Evolutionary conservation across 148 eudicot species (phyloP).

Genomic region (Polygonum maritimum): DNA sequence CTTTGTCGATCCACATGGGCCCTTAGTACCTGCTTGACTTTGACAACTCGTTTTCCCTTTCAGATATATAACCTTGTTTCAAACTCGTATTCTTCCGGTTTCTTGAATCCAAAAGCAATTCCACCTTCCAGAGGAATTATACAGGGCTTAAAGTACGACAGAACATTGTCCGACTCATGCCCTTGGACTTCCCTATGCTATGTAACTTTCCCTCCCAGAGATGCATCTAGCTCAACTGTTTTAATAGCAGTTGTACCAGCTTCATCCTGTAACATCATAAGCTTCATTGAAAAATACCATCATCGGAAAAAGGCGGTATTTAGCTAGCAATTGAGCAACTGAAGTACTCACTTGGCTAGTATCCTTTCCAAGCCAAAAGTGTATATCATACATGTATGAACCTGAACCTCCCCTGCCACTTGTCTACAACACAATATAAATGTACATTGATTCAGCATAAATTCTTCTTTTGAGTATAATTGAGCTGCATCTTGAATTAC

Average conservation of each 20-base stretch:
- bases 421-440: conserved; percentile 48
- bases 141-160: conserved; percentile 94
- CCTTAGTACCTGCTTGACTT: conserved; percentile 71
- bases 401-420: conserved; percentile 90
- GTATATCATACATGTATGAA: conserved; percentile 70
- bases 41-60: conserved; percentile 84
- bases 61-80: conserved; percentile 82
- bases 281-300: conserved; percentile 20
- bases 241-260: conserved; percentile 96
- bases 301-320: neutral
- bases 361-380: conserved; percentile 99
- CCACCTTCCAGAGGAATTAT: conserved; percentile 95
- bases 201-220: conserved; percentile 92
- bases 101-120: conserved; percentile 90
- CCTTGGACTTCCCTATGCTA: conserved; percentile 96
- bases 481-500: neutral
- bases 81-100: conserved; percentile 80
- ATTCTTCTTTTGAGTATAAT: neutral
- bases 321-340: neutral
- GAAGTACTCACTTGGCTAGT: conserved; percentile 75
- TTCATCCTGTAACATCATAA: conserved; percentile 69
- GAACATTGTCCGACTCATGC: conserved; percentile 85
- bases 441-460: neutral
- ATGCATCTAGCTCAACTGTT: conserved; percentile 88
- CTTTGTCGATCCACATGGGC: too few relatives aligned